Evolutionary conservation across 345 rosid species (phyloP).

Genomic region (Melaleuca alternifolia): DNA sequence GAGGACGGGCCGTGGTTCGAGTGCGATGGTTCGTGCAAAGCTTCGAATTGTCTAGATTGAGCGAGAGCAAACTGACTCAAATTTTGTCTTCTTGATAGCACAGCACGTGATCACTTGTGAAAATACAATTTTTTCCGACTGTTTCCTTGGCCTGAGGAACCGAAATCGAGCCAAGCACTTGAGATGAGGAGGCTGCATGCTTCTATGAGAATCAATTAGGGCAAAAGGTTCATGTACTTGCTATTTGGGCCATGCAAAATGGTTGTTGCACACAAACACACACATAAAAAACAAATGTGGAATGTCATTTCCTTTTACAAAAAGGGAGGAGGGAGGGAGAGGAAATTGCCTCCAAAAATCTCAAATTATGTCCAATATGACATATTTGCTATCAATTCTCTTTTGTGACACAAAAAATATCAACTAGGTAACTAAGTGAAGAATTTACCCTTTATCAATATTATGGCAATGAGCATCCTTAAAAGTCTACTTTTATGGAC

Average conservation of each 20-base stretch:
- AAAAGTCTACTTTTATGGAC: too few species aligned
- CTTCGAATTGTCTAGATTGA: neutral
- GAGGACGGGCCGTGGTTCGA: neutral
- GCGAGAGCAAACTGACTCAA: neutral
- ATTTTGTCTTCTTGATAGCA: neutral
- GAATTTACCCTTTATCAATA: too few species aligned
- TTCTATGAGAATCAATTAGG: neutral
- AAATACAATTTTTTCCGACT: too few species aligned
- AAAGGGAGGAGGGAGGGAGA: too few species aligned
- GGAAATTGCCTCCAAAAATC: too few species aligned
- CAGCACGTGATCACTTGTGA: neutral
- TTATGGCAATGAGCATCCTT: too few species aligned
- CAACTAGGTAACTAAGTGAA: too few species aligned
- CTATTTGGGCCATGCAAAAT: neutral
- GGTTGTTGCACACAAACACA: too few species aligned
- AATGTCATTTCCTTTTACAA: neutral
- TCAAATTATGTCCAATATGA: too few species aligned
- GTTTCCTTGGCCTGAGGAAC: too few species aligned
- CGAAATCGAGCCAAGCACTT: neutral
- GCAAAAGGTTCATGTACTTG: neutral
- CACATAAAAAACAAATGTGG: neutral
- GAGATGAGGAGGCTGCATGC: neutral
- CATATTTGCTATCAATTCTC: too few species aligned
- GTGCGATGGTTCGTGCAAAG: neutral
- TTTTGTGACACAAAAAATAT: too few species aligned